phyloP scores from a whole-genome alignment of 139 green algal species.

The Ettlia oleoabundans region DNA sequence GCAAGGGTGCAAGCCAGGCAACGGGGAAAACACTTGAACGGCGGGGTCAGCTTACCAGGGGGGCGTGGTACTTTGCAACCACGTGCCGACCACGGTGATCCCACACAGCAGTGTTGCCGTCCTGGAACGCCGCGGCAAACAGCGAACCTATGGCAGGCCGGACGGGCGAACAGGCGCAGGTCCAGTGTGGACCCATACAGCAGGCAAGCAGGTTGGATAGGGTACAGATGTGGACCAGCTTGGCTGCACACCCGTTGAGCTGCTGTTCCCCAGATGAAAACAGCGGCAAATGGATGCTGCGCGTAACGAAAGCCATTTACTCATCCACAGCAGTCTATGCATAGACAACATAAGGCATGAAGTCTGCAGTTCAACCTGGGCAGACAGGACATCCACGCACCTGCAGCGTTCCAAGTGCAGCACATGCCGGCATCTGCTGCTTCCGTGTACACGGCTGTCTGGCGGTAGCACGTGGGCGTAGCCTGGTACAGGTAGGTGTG shows the following conservation, averaged over 20 bases:
- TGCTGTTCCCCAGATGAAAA: no score
- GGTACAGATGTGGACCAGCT: not conserved
- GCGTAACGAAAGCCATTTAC: no score
- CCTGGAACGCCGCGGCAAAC: slow-evolving; percentile 64
- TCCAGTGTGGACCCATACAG: no score
- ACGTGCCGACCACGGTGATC: slow-evolving; percentile 46
- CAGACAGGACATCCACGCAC: no score
- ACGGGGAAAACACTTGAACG: no score
- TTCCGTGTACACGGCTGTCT: slow-evolving; percentile 43
- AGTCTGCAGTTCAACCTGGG: no score
- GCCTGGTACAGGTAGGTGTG: slow-evolving; percentile 49
- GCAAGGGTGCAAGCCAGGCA: no score
- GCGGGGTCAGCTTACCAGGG: not conserved
- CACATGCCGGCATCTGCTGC: slow-evolving; percentile 76
- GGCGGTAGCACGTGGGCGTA: slow-evolving; percentile 50
- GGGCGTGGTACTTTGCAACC: slow-evolving; percentile 14
- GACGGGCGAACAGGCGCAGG: no score
- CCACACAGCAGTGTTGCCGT: slow-evolving; percentile 59
- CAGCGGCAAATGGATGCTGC: no score
- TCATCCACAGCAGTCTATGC: no score
- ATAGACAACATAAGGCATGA: no score
- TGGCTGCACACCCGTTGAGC: not conserved
- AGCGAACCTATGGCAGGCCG: slow-evolving; percentile 26
- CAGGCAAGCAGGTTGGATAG: no score
- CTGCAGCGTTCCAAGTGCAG: slow-evolving; percentile 58